phyloP scores from a whole-genome alignment of 495 filamentous ascomycete species.

The Neohortaea acidophila region DNA sequence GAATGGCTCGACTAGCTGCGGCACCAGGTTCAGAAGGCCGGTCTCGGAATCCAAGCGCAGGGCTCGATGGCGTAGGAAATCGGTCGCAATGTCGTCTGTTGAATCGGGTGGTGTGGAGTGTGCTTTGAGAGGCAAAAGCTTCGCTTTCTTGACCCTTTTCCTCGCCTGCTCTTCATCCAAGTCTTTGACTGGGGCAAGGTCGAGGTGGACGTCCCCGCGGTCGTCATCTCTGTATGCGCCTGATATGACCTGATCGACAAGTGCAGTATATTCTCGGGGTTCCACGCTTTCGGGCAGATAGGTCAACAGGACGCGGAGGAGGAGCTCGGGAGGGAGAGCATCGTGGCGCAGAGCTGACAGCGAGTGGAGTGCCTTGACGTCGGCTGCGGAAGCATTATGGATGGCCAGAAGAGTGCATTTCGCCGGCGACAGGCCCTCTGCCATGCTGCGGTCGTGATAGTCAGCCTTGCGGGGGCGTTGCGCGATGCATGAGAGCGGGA shows the following conservation, averaged over 20 bases:
- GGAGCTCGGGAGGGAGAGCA: constrained; percentile 47
- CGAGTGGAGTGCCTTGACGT: constrained; percentile 46
- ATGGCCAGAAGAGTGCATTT: constrained; percentile 50
- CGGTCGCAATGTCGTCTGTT: constrained; percentile 41
- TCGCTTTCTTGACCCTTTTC: constrained; percentile 55
- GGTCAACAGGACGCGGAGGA: constrained; percentile 69
- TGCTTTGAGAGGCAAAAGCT: constrained; percentile 42
- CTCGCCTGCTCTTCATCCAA: constrained; percentile 50
- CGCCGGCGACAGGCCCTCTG: constrained; percentile 35
- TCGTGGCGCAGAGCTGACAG: constrained; percentile 44
- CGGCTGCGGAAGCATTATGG: constrained; percentile 39
- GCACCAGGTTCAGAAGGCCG: constrained; percentile 56
- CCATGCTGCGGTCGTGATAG: too few relatives aligned
- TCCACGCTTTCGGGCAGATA: constrained; percentile 65
- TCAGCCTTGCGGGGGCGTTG: too few relatives aligned
- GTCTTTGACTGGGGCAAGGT: constrained; percentile 43
- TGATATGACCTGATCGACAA: constrained; percentile 38
- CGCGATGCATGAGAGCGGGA: too few relatives aligned
- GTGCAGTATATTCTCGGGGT: constrained; percentile 45
- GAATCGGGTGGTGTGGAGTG: constrained; percentile 24
- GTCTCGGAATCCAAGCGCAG: constrained; percentile 65
- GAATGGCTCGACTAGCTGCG: constrained; percentile 59
- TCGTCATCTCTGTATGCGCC: constrained; percentile 20
- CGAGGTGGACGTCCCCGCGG: constrained; percentile 30
- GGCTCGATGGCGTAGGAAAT: constrained; percentile 63